Conservation (phyloP, 306 rosid genomes). For the Dicorynia guianensis region DNA sequence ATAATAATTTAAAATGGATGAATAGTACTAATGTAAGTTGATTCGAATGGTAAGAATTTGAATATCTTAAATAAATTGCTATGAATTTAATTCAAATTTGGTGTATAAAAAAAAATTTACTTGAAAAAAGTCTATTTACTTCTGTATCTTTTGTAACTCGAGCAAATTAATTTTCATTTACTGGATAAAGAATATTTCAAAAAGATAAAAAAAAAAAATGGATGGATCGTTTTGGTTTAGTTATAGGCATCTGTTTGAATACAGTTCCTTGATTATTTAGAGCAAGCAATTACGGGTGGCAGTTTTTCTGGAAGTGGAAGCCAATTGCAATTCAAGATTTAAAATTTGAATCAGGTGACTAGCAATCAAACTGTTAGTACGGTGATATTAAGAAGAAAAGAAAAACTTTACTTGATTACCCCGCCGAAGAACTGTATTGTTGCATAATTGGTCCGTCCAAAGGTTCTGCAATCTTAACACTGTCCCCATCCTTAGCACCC, state of each 20-base stretch:
- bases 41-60: no score
- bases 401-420: constrained; percentile 47
- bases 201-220: no score
- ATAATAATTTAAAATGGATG: neutral
- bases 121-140: no score
- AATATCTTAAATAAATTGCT: no score
- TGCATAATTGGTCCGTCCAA: constrained; percentile 80
- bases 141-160: no score
- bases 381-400: neutral
- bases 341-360: no score
- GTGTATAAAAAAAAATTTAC: no score
- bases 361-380: neutral
- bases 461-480: constrained; percentile 74
- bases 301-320: neutral
- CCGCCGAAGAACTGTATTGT: constrained; percentile 83
- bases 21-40: no score
- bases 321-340: neutral
- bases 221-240: neutral
- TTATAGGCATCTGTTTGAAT: neutral
- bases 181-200: no score
- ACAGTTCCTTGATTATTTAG: neutral
- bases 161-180: no score
- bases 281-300: neutral
- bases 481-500: constrained; percentile 81
- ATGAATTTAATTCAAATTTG: no score